Percentiles rank a stretch among this genome's conserved stretches.
Evolutionary conservation across 306 rosid genomes (phyloP).

Genomic region (Glycine soja): DNA sequence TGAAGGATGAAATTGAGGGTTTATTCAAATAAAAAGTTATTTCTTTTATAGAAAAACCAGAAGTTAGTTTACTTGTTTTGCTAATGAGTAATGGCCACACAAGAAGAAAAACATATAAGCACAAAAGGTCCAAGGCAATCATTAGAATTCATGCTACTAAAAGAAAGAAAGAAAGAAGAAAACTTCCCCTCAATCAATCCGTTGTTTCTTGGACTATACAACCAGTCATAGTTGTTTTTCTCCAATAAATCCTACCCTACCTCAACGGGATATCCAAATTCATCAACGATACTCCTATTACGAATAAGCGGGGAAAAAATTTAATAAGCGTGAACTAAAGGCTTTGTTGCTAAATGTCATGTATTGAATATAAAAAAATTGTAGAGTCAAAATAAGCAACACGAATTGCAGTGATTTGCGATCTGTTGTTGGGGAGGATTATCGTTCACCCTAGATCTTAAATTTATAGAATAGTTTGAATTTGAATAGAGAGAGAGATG

Average conservation of each 20-base stretch:
- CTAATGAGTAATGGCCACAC: conserved; percentile 18
- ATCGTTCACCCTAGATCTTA: conserved; percentile 18
- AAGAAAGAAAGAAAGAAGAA: not conserved
- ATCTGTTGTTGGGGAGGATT: conserved; percentile 21
- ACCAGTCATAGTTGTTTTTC: not conserved
- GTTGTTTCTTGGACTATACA: not conserved
- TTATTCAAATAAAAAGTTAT: not conserved
- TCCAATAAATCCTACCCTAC: not conserved
- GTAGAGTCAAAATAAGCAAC: not conserved
- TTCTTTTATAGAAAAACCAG: not conserved
- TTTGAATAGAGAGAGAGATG: not conserved
- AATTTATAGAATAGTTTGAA: not conserved
- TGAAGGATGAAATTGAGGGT: too few relatives aligned
- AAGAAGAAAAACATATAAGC: not conserved
- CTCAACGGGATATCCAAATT: conserved; percentile 19
- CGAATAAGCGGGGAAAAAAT: not conserved
- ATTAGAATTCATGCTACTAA: not conserved
- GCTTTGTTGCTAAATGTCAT: not conserved
- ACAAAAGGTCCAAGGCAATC: not conserved
- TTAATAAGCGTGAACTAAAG: not conserved
- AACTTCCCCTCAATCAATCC: not conserved
- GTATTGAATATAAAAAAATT: not conserved
- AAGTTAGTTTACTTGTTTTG: not conserved
- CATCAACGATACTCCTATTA: not conserved
- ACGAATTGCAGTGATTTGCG: not conserved